phyloP scores from a whole-genome alignment of 2,329 filamentous ascomycete genomes.

The Colletotrichum godetiae region DNA sequence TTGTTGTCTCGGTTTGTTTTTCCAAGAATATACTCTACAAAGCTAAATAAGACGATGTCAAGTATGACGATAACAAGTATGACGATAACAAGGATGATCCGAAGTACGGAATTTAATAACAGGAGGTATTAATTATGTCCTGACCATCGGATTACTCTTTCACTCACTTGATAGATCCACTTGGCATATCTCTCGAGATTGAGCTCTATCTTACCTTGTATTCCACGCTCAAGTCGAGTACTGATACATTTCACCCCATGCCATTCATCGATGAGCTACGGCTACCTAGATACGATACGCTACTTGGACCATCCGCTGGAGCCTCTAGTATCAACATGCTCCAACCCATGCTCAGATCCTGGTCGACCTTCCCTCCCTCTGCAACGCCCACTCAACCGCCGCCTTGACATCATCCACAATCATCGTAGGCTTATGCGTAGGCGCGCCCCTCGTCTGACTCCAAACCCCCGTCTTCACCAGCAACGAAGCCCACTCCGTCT shows the following conservation, averaged over 20 bases:
- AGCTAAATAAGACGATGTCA: too few species aligned
- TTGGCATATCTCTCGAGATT: conserved; percentile 5
- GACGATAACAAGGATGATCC: too few species aligned
- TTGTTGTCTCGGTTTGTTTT: too few species aligned
- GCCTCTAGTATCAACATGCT: neutral
- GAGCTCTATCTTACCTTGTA: neutral
- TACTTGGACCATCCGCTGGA: neutral
- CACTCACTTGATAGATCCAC: neutral
- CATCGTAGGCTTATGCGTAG: conserved; percentile 70
- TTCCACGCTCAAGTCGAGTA: neutral
- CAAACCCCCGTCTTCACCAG: conserved; percentile 87
- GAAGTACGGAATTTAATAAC: too few species aligned
- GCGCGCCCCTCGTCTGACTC: conserved; percentile 55
- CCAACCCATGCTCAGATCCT: neutral
- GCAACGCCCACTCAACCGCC: conserved; percentile 81
- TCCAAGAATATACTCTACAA: too few species aligned
- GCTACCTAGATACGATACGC: neutral
- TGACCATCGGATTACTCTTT: too few species aligned
- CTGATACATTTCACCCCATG: neutral
- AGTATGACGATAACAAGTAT: too few species aligned
- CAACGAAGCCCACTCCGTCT: conserved; percentile 81
- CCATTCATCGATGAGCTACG: neutral
- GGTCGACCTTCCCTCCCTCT: conserved; percentile 56
- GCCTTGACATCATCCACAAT: conserved; percentile 81
- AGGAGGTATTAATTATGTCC: too few species aligned